Evolutionary conservation across 257 asterid genomes (phyloP).

Genomic region (Penstemon barbatus): DNA sequence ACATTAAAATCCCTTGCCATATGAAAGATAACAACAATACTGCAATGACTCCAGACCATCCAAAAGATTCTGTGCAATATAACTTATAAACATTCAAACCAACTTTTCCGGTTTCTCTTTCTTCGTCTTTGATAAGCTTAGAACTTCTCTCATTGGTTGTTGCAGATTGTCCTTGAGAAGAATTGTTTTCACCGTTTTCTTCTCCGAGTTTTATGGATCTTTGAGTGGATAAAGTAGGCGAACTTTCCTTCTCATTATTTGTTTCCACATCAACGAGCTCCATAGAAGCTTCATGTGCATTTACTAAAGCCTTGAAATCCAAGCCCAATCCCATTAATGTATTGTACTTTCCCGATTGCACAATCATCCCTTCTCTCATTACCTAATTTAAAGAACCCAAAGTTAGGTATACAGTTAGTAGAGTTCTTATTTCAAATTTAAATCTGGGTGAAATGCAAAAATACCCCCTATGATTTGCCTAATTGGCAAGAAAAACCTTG

Average conservation of each 20-base stretch:
- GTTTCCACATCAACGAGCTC: conserved; percentile 45
- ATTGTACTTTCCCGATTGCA: conserved; percentile 66
- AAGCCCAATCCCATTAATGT: conserved; percentile 44
- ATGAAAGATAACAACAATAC: conserved; percentile 36
- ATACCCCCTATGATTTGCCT: too few species aligned
- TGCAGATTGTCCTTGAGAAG: conserved; percentile 24
- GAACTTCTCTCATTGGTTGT: conserved; percentile 34
- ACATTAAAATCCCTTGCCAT: conserved; percentile 52
- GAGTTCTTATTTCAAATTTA: not conserved
- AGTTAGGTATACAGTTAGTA: not conserved
- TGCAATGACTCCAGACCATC: conserved; percentile 66
- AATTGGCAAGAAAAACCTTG: too few species aligned
- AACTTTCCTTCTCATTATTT: not conserved
- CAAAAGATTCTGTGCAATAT: conserved; percentile 62
- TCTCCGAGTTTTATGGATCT: conserved; percentile 19
- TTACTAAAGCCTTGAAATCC: conserved; percentile 66
- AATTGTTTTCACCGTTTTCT: conserved; percentile 27
- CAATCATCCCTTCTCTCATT: conserved; percentile 62
- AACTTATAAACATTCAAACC: conserved; percentile 48
- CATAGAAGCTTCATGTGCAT: conserved; percentile 70
- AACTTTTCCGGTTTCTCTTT: conserved; percentile 67
- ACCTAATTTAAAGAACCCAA: conserved; percentile 40
- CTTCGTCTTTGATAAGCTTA: conserved; percentile 71
- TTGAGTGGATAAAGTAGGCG: not conserved
- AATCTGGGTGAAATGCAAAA: not conserved